These are phyloP conservation scores for Saccharomyces jurei DNA, from an alignment of 805 yeast genomes.

Conservation along the genomic window DNA sequence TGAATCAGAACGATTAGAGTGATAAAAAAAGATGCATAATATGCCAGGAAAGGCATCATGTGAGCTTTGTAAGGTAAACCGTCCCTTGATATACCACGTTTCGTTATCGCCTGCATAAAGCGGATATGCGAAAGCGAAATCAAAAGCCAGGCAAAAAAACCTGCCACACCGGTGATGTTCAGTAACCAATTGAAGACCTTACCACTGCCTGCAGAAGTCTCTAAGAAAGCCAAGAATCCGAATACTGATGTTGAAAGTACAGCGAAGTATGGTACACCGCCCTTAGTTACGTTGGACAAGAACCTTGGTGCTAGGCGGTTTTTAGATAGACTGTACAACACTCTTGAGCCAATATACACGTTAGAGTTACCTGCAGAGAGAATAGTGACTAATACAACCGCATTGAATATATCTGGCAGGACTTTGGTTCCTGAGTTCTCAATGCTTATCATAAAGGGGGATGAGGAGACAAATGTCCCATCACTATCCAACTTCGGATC, in stretches of 20 bases:
- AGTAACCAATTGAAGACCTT: slow-evolving; percentile 60
- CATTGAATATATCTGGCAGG: slow-evolving; percentile 59
- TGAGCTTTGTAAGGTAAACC: slow-evolving; percentile 61
- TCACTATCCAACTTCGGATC: slow-evolving; percentile 40
- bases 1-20: slow-evolving; percentile 55
- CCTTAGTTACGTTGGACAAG: slow-evolving; percentile 39
- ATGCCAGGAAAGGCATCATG: slow-evolving; percentile 56
- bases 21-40: slow-evolving; percentile 47
- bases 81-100: slow-evolving; percentile 54
- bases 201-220: slow-evolving; percentile 40
- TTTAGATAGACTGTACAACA: slow-evolving; percentile 50
- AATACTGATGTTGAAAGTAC: slow-evolving; percentile 48
- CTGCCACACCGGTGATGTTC: slow-evolving; percentile 65
- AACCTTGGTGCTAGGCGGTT: slow-evolving; percentile 46
- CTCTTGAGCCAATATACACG: slow-evolving; percentile 58
- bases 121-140: slow-evolving; percentile 54
- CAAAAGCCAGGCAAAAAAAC: slow-evolving; percentile 61
- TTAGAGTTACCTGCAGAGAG: slow-evolving; percentile 72
- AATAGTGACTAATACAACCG: slow-evolving; percentile 51
- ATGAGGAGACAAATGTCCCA: slow-evolving; percentile 37
- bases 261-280: slow-evolving; percentile 51
- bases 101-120: slow-evolving; percentile 53
- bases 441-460: slow-evolving; percentile 66
- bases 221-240: slow-evolving; percentile 53
- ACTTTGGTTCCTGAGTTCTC: slow-evolving; percentile 53